Evolutionary conservation across 1,284 basidiomycete genomes (phyloP), one percentile per base, ranked within the genome.

Genomic region (Trichosporon sp.): DNA sequence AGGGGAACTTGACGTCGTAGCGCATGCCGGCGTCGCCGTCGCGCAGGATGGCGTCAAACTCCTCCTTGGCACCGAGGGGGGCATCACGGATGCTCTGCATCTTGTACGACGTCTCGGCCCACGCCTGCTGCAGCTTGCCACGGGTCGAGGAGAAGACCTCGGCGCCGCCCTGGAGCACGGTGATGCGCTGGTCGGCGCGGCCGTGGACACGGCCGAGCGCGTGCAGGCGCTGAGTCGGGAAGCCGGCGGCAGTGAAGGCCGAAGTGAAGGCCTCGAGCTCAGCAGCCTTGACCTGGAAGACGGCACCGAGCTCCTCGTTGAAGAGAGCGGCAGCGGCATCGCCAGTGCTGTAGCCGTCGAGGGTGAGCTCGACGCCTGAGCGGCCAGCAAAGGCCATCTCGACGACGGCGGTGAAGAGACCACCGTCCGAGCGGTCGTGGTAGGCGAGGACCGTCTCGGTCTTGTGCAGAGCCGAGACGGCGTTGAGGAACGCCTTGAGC

Each of bases 361-460:
- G 71, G 10, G 78, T 76, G 56, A 80, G 63, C 64, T 81, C 77
- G 31, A 88, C 85, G 32, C 96, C 96, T 10, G 87, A 85, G 60
- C 89, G 87, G 25, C 93, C 95, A 6, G 95, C 94, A 73, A 99
- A 98, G 52, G 87, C 86, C 96, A 99, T 99, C 81, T 99, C 96
- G n/a, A 84, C 88, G 32, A 97, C 77, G 4, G 95, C 90, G 0
- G 91, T 89, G 78, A 99, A 89, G 34, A 99, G 82, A 54, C 95
- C 96, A 62, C 96, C 96, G 74, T 99, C 96, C 0, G 95, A 98
- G 21, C 95, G 88, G 80, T 99, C 96, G 78, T 99, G 96, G 78
- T 99, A 99, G 0, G 96, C 95, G 40, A 98, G 83, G 0, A 99
- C 87, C 25, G 91, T 77, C 1, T 82, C 86, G 4, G 82, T 81